These are phyloP conservation scores for Fusarium sp. DNA, from an alignment of 2,329 filamentous ascomycete genomes.

Conservation along the genomic window DNA sequence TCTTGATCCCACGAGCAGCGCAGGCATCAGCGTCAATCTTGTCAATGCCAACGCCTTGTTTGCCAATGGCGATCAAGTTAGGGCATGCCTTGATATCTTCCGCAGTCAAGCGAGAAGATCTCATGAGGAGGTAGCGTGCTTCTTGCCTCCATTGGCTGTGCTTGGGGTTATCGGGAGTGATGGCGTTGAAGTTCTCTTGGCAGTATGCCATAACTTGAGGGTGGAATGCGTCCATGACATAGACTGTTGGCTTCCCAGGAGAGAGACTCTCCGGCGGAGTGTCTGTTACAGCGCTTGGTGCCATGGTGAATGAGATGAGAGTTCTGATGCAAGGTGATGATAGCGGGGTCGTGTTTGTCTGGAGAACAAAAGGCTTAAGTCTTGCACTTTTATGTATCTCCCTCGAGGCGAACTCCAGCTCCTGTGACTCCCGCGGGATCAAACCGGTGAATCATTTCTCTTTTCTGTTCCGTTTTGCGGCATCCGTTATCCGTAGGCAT, in stretches of 20 bases:
- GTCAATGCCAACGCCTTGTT: constrained; percentile 60
- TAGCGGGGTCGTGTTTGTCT: not conserved
- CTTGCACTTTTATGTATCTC: constrained; percentile 17
- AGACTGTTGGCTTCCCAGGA: constrained; percentile 50
- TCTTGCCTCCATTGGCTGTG: constrained; percentile 54
- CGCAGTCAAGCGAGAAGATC: constrained; percentile 50
- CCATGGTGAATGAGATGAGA: not conserved
- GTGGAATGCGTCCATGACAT: constrained; percentile 54
- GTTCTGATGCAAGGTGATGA: not conserved
- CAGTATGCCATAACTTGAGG: constrained; percentile 49
- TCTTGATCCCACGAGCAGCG: constrained; percentile 51
- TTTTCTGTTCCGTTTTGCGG: not conserved
- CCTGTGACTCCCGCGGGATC: not conserved
- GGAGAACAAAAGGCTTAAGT: not conserved
- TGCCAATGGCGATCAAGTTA: constrained; percentile 55
- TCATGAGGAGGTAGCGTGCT: constrained; percentile 53
- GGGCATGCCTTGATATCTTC: constrained; percentile 51
- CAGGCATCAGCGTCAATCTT: constrained; percentile 57
- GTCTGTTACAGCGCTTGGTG: constrained; percentile 13
- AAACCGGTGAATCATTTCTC: not conserved
- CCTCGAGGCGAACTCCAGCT: rapidly evolving
- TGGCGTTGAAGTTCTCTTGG: constrained; percentile 52
- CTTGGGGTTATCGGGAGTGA: constrained; percentile 49
- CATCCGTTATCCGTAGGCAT: not conserved
- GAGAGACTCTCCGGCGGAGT: not conserved